Conservation (phyloP, 2,329 filamentous ascomycete species). For the Myriosclerotinia duriaeana region DNA sequence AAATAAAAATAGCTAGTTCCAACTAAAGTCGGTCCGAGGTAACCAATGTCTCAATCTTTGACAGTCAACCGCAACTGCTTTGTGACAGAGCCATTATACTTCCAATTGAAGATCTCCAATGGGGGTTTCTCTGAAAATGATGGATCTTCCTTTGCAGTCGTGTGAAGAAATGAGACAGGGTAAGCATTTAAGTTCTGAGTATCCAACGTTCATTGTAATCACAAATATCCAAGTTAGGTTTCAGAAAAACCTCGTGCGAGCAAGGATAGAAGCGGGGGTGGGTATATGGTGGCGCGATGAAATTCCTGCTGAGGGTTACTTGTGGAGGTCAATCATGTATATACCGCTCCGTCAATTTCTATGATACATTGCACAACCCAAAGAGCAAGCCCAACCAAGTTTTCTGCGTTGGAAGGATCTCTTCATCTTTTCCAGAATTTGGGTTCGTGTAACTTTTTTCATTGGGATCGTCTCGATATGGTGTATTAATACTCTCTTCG, state of each 20-base stretch:
- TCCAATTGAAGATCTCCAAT: not conserved
- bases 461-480: slow-evolving; percentile 31
- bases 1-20: slow-evolving; percentile 11
- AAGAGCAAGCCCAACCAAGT: slow-evolving; percentile 26
- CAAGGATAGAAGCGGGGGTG: slow-evolving; percentile 15
- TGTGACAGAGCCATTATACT: not conserved
- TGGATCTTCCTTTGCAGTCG: not conserved
- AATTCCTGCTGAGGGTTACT: slow-evolving; percentile 5
- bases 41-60: slow-evolving; percentile 16
- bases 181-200: not conserved
- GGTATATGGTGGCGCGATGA: slow-evolving; percentile 1
- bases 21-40: slow-evolving; percentile 22
- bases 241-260: slow-evolving; percentile 2
- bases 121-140: not conserved
- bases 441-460: slow-evolving; percentile 10
- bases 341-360: slow-evolving; percentile 15
- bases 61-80: slow-evolving; percentile 3
- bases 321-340: slow-evolving; percentile 10
- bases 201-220: not conserved
- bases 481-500: slow-evolving; percentile 14
- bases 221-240: not conserved
- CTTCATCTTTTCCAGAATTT: not conserved
- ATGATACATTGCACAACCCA: slow-evolving; percentile 21
- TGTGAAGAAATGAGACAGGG: not conserved
- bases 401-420: slow-evolving; percentile 4